Percentiles rank a stretch among this genome's conserved stretches.
Evolutionary conservation across 2,329 filamentous ascomycete genomes (phyloP).

Genomic region (Xylariaceae sp.): DNA sequence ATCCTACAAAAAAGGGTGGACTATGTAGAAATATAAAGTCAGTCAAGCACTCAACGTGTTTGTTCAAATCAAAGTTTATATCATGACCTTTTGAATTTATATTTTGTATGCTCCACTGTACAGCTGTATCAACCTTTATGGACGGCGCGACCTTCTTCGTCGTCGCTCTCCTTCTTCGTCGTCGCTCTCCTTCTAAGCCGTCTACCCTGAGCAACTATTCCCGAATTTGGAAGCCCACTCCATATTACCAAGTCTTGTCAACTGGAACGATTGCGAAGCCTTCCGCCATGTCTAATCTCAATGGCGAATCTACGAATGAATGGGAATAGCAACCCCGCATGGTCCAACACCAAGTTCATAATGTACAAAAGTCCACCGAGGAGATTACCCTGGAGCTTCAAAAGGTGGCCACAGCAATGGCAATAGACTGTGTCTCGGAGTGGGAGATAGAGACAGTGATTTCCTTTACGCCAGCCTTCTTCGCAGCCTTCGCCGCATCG

Average conservation of each 20-base stretch:
- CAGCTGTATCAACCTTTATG: background rate
- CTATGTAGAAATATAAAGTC: no score
- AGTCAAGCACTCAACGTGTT: no score
- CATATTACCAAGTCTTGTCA: background rate
- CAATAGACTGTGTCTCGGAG: slow-evolving; percentile 91
- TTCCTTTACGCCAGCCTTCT: slow-evolving; percentile 83
- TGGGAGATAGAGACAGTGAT: slow-evolving; percentile 96
- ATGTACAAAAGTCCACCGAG: slow-evolving; percentile 15
- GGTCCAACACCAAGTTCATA: slow-evolving; percentile 19
- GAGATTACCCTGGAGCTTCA: slow-evolving; percentile 46
- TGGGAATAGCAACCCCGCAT: background rate
- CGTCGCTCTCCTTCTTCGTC: no score
- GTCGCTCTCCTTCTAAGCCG: no score
- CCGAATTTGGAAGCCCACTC: background rate
- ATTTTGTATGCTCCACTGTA: slow-evolving; percentile 3
- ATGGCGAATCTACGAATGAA: slow-evolving; percentile 13
- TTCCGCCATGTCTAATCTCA: background rate
- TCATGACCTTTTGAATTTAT: no score
- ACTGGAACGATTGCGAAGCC: slow-evolving; percentile 1
- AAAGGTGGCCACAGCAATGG: slow-evolving; percentile 86
- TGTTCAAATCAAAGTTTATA: no score
- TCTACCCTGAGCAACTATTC: background rate
- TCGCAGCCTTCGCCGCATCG: slow-evolving; percentile 81
- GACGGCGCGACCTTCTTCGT: background rate
- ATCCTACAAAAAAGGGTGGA: no score